Evolutionary conservation across 2,329 filamentous ascomycete species (phyloP).

Genomic region (Lachnellula occidentalis): DNA sequence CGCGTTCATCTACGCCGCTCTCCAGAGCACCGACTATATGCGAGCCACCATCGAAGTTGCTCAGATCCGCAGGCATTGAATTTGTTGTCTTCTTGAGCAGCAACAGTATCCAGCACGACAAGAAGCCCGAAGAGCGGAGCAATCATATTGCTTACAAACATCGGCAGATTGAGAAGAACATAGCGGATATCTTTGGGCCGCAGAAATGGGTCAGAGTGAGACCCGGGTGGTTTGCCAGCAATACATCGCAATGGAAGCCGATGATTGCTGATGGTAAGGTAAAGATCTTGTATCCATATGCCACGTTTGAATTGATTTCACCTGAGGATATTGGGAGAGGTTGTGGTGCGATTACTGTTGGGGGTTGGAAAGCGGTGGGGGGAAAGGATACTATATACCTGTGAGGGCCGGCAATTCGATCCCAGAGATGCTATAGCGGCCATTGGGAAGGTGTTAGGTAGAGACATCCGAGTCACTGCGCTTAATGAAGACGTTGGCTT

Average conservation of each 20-base stretch:
- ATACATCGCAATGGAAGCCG: conserved; percentile 30
- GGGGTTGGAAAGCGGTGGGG: not conserved
- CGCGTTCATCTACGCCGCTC: conserved; percentile 44
- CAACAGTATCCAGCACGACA: conserved; percentile 29
- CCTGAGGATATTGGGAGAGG: conserved; percentile 42
- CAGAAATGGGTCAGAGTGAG: conserved; percentile 37
- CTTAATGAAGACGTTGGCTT: not conserved
- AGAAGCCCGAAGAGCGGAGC: conserved; percentile 22
- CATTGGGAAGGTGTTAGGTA: not conserved
- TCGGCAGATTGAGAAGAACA: conserved; percentile 38
- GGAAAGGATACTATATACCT: not conserved
- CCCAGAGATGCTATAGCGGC: not conserved
- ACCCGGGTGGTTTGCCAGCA: conserved; percentile 41
- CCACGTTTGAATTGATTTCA: conserved; percentile 36
- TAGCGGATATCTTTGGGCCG: conserved; percentile 37
- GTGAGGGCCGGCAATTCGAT: not conserved
- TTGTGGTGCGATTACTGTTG: conserved; percentile 24
- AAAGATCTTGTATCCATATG: conserved; percentile 28
- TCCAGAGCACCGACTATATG: conserved; percentile 35
- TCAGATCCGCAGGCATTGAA: conserved; percentile 41
- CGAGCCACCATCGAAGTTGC: conserved; percentile 36
- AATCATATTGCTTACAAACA: conserved; percentile 38
- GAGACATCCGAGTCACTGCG: not conserved
- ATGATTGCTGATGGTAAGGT: conserved; percentile 31
- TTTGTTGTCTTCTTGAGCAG: conserved; percentile 43